phyloP scores from a whole-genome alignment of 169 alveolate genomes.

The Cyclospora cayetanensis region DNA sequence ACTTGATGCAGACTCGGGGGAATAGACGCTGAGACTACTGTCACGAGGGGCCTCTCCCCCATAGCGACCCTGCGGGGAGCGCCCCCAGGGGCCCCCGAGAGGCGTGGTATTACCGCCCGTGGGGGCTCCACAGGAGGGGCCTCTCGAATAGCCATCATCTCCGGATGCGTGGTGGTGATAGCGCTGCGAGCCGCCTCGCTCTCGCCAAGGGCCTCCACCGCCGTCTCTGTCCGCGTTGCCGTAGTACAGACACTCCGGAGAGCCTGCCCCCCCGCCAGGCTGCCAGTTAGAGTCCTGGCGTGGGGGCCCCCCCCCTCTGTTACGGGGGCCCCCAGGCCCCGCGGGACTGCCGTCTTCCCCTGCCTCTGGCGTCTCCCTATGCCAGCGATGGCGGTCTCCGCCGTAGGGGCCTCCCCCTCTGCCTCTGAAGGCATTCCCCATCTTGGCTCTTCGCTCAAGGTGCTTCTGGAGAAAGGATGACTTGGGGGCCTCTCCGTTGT shows the following conservation, averaged over 20 bases:
- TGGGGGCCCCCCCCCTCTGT: background rate
- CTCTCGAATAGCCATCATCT: too few species aligned
- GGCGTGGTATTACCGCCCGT: background rate
- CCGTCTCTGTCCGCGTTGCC: too few species aligned
- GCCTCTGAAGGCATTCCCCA: background rate
- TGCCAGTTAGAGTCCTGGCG: too few species aligned
- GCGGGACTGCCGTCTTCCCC: background rate
- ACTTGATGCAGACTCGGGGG: background rate
- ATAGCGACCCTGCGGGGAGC: background rate
- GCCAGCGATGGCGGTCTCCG: background rate
- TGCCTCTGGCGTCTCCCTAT: background rate
- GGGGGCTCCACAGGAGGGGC: background rate
- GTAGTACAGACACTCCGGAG: too few species aligned
- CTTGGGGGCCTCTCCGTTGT: background rate
- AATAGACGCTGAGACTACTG: too few species aligned
- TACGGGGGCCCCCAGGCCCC: background rate
- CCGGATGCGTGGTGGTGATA: too few species aligned
- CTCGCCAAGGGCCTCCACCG: too few species aligned
- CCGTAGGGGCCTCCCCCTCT: background rate
- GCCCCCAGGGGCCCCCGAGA: constrained; percentile 15
- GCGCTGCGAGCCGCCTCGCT: too few species aligned
- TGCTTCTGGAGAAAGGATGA: background rate
- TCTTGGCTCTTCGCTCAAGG: background rate
- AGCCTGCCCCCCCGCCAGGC: too few species aligned
- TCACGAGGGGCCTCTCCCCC: background rate